Conservation (phyloP, 805 yeast genomes). For the Metschnikowia chrysomelidarum region DNA sequence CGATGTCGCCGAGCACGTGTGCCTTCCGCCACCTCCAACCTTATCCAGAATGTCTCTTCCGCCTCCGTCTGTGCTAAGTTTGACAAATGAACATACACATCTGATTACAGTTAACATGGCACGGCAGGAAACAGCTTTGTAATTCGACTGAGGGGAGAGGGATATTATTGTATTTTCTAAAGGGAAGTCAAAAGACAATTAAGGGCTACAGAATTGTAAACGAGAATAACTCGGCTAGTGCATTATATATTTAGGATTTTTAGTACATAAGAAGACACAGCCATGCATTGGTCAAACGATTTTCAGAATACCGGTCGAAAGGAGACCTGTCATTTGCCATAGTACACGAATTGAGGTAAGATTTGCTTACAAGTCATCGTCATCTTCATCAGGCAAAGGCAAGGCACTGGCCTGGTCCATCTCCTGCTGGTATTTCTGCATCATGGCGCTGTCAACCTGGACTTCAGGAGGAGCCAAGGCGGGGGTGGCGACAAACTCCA, state of each 20-base stretch:
- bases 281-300: slow-evolving; percentile 9
- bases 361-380: slow-evolving; percentile 83
- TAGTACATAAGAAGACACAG: slow-evolving; percentile 1
- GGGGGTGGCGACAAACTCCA: slow-evolving; percentile 98
- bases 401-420: slow-evolving; percentile 99
- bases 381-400: slow-evolving; percentile 99
- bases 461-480: slow-evolving; percentile 99
- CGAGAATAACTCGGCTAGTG: slow-evolving; percentile 8
- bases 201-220: too few species aligned
- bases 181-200: too few species aligned
- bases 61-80: slow-evolving; percentile 18
- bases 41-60: slow-evolving; percentile 17
- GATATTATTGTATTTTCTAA: too few species aligned
- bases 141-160: too few species aligned
- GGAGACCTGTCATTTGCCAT: neutral
- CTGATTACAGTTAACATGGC: slow-evolving; percentile 15
- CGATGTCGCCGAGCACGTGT: slow-evolving; percentile 12
- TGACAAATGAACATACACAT: slow-evolving; percentile 14
- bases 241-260: slow-evolving; percentile 3
- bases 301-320: too few species aligned
- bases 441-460: slow-evolving; percentile 90
- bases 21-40: slow-evolving; percentile 22
- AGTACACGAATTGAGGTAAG: too few species aligned
- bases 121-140: slow-evolving; percentile 15
- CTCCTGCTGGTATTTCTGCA: slow-evolving; percentile 98